Evolutionary conservation across 495 filamentous ascomycete species (phyloP).

Genomic region (Barbatosphaeria neglecta): DNA sequence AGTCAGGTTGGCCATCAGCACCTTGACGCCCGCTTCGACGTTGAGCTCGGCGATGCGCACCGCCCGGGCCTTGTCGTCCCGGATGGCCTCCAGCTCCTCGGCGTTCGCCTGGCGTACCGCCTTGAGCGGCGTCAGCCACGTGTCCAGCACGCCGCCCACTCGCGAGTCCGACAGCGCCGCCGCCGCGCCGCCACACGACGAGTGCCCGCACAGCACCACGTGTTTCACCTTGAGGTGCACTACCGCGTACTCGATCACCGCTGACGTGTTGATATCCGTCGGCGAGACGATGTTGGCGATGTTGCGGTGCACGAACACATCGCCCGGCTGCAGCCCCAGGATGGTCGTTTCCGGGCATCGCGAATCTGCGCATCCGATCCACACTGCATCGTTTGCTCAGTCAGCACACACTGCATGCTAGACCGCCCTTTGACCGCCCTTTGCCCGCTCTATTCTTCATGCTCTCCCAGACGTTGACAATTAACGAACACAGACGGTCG

Average conservation of each 20-base stretch:
- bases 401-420: too few species aligned
- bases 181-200: constrained; percentile 64
- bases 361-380: constrained; percentile 87
- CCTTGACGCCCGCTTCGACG: constrained; percentile 52
- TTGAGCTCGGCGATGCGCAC: constrained; percentile 56
- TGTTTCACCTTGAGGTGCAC: constrained; percentile 64
- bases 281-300: constrained; percentile 80
- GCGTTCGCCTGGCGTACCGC: constrained; percentile 44
- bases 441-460: too few species aligned
- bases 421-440: too few species aligned
- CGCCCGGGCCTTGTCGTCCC: constrained; percentile 34
- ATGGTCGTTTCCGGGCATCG: constrained; percentile 82
- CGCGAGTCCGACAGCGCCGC: constrained; percentile 56
- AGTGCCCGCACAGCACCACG: constrained; percentile 78
- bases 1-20: constrained; percentile 47
- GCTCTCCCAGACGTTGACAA: too few species aligned
- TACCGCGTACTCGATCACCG: constrained; percentile 81
- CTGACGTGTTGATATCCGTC: constrained; percentile 60
- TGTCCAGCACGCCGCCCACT: constrained; percentile 65
- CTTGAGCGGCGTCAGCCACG: constrained; percentile 66
- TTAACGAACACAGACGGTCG: not conserved
- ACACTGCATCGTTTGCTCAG: constrained; percentile 52
- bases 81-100: constrained; percentile 39
- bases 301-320: constrained; percentile 90
- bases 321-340: constrained; percentile 68